Evolutionary conservation across 2,329 filamentous ascomycete genomes (phyloP).

Genomic region (Exophiala viscosa): DNA sequence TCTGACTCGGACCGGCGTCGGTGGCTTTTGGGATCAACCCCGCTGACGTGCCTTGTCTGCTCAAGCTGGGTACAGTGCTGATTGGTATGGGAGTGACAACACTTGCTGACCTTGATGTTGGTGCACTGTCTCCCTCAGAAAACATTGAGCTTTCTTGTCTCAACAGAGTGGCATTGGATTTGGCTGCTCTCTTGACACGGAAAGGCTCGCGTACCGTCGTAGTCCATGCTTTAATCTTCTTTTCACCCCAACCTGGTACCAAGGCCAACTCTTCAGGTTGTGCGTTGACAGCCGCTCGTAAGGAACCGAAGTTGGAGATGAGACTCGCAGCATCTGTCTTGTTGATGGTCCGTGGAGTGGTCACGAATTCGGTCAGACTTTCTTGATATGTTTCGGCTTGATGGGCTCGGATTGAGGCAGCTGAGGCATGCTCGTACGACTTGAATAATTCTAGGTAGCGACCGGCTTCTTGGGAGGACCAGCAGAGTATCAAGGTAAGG

Average conservation of each 20-base stretch:
- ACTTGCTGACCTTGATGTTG: constrained; percentile 28
- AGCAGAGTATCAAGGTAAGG: constrained; percentile 85
- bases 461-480: constrained; percentile 89
- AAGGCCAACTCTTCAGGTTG: constrained; percentile 77
- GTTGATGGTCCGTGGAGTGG: constrained; percentile 82
- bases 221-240: constrained; percentile 86
- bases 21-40: constrained; percentile 15
- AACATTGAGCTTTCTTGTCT: constrained; percentile 19
- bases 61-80: constrained; percentile 24
- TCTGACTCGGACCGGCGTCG: constrained; percentile 14
- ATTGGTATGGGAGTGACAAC: constrained; percentile 31
- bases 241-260: constrained; percentile 91
- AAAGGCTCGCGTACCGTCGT: constrained; percentile 81
- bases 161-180: constrained; percentile 38
- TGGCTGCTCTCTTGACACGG: constrained; percentile 67
- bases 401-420: constrained; percentile 76
- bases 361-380: constrained; percentile 86
- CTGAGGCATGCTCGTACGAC: constrained; percentile 82
- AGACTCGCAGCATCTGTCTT: constrained; percentile 90
- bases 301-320: constrained; percentile 85
- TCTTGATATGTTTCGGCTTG: constrained; percentile 82
- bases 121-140: constrained; percentile 23
- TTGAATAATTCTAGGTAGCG: constrained; percentile 95
- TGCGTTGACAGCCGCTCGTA: constrained; percentile 83
- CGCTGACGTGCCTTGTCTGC: constrained; percentile 7